Evolutionary conservation across 495 filamentous ascomycete genomes (phyloP).

Genomic region (Podospora australis): DNA sequence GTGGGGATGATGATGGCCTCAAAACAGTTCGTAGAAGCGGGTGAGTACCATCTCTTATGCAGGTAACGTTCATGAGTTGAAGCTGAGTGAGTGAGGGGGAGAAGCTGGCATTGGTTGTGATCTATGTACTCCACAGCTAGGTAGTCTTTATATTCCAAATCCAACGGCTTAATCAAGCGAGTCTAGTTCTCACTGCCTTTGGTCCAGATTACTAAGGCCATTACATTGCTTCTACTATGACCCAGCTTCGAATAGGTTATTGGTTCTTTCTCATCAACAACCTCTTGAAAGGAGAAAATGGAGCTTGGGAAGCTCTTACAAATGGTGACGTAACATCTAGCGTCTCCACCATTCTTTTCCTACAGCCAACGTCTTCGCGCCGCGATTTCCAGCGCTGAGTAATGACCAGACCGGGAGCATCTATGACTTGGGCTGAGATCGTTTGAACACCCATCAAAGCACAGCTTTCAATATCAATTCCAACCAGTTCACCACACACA

Average conservation of each 20-base stretch:
- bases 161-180: background rate
- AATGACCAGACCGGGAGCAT: no score
- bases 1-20: background rate
- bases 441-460: no score
- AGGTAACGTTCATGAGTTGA: no score
- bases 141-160: background rate
- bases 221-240: background rate
- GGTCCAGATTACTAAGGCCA: background rate
- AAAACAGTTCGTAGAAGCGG: background rate
- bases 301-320: conserved; percentile 2
- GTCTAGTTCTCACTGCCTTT: no score
- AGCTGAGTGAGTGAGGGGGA: no score
- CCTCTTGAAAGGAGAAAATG: background rate
- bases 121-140: no score
- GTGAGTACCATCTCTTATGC: background rate
- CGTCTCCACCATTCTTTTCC: background rate
- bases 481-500: no score
- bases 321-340: conserved; percentile 14
- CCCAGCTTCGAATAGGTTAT: background rate
- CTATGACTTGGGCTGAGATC: no score
- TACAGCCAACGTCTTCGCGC: background rate
- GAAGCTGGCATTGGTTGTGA: no score
- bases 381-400: no score
- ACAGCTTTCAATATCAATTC: no score
- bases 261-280: background rate